phyloP scores from a whole-genome alignment of 2,329 filamentous ascomycete genomes.

The Teratosphaeria nubilosa region DNA sequence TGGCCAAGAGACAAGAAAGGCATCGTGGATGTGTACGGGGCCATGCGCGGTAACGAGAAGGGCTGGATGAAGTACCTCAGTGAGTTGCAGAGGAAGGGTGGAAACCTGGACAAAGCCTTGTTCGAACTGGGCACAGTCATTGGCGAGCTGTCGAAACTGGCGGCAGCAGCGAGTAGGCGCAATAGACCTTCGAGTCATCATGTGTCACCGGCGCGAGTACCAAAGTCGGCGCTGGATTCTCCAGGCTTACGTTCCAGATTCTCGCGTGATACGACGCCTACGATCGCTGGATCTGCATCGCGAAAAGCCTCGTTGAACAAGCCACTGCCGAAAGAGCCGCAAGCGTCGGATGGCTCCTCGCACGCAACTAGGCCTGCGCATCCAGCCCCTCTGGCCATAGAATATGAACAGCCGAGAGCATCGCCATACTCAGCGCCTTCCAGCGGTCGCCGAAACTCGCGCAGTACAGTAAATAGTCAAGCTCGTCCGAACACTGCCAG shows the following conservation, averaged over 20 bases:
- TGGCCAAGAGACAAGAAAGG: constrained; percentile 49
- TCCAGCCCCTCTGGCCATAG: constrained; percentile 4
- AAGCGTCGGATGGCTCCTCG: constrained; percentile 3
- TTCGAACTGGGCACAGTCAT: constrained; percentile 67
- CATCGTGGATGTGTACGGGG: constrained; percentile 65
- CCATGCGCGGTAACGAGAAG: constrained; percentile 87
- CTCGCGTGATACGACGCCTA: neutral
- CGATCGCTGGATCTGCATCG: neutral
- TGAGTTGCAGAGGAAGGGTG: constrained; percentile 62
- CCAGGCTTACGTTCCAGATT: constrained; percentile 10
- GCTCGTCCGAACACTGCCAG: constrained; percentile 9
- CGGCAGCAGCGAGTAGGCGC: constrained; percentile 70
- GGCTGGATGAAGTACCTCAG: constrained; percentile 78
- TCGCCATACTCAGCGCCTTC: constrained; percentile 1
- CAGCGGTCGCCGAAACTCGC: neutral
- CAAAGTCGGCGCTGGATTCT: constrained; percentile 2
- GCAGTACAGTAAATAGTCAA: constrained; percentile 2
- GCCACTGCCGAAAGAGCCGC: constrained; percentile 16
- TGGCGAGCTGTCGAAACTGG: constrained; percentile 75
- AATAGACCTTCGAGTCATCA: constrained; percentile 30
- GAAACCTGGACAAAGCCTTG: constrained; percentile 58
- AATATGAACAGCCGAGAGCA: constrained; percentile 7
- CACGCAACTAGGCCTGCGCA: constrained; percentile 4
- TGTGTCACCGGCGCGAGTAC: constrained; percentile 5
- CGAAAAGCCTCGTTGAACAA: constrained; percentile 10